These are phyloP conservation scores for Chamaenerion angustifolium DNA, from an alignment of 345 rosid genomes.

Conservation along the genomic window DNA sequence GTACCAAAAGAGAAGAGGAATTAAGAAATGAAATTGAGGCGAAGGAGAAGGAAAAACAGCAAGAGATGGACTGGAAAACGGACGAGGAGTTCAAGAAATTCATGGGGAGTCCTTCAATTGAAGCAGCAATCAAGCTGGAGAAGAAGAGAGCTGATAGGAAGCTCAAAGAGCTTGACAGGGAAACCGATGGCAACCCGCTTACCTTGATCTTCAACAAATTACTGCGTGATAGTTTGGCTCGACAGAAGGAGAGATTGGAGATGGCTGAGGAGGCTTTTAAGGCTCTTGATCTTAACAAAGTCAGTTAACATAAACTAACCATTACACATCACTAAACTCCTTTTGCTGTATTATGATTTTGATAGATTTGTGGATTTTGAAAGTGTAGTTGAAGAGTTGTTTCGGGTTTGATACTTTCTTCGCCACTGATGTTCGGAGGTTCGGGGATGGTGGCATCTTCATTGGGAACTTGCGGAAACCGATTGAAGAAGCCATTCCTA, in stretches of 20 bases:
- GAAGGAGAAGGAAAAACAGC: constrained; percentile 33
- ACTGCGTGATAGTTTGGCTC: constrained; percentile 43
- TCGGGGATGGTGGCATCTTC: constrained; percentile 93
- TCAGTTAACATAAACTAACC: constrained; percentile 10
- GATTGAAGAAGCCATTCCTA: constrained; percentile 63
- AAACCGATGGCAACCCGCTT: constrained; percentile 39
- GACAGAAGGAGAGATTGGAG: constrained; percentile 75
- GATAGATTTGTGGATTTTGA: not conserved
- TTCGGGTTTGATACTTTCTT: constrained; percentile 82
- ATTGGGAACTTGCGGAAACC: constrained; percentile 76
- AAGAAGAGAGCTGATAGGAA: constrained; percentile 86
- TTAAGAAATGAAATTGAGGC: constrained; percentile 16
- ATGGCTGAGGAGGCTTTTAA: constrained; percentile 68
- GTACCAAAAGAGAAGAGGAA: constrained; percentile 7
- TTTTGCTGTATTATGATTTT: not conserved
- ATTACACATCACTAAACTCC: no score
- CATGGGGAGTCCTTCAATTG: constrained; percentile 93
- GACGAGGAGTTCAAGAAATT: constrained; percentile 93
- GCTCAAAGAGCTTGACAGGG: constrained; percentile 67
- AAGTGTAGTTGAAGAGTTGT: constrained; percentile 60
- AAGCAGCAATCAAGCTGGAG: constrained; percentile 92
- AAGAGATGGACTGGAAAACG: constrained; percentile 81
- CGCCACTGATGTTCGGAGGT: constrained; percentile 81
- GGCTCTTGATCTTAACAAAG: constrained; percentile 95
- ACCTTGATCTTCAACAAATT: constrained; percentile 40